phyloP scores from a whole-genome alignment of 495 filamentous ascomycete species.

The Talaromyces trachyspermus region DNA sequence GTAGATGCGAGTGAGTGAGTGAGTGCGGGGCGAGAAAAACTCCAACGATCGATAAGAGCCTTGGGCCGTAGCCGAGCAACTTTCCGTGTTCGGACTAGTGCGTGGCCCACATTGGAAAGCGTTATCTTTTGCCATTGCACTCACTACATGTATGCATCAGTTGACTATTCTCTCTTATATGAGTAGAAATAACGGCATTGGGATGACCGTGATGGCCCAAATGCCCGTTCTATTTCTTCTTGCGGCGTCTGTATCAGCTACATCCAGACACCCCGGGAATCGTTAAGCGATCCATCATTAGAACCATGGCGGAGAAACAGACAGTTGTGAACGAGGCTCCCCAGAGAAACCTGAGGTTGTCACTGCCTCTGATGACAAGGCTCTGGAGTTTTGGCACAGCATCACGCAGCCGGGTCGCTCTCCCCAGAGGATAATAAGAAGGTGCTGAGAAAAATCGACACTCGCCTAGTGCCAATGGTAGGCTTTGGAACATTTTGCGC shows the following conservation, averaged over 20 bases:
- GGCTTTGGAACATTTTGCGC: not conserved
- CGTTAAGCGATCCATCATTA: not conserved
- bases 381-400: not conserved
- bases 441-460: not conserved
- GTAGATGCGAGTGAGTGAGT: not conserved
- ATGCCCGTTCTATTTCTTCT: not conserved
- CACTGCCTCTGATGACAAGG: not conserved
- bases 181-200: not conserved
- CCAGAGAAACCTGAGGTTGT: not conserved
- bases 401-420: not conserved
- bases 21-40: not conserved
- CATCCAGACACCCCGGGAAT: not conserved
- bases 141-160: not conserved
- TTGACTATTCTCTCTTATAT: not conserved
- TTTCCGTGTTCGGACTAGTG: not conserved
- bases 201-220: not conserved
- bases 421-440: not conserved
- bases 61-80: not conserved
- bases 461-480: not conserved
- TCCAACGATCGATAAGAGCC: not conserved
- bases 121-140: not conserved
- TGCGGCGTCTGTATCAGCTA: not conserved
- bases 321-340: not conserved
- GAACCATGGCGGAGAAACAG: not conserved
- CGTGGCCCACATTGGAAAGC: not conserved